phyloP scores from a whole-genome alignment of 495 filamentous ascomycete species.

The Niebla homalea region DNA sequence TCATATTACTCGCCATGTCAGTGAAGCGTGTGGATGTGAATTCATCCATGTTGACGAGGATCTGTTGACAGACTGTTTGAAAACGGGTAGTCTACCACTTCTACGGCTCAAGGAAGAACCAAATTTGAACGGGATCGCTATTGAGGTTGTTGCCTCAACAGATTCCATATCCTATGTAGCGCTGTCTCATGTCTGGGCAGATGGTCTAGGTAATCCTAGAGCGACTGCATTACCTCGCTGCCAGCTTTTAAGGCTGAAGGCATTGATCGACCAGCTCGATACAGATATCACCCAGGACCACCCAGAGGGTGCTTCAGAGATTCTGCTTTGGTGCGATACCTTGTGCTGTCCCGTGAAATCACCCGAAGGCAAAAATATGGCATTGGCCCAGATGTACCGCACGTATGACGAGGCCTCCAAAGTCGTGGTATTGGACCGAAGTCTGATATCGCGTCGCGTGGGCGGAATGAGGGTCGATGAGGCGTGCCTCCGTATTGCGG shows the following conservation, averaged over 20 bases:
- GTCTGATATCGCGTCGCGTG: neutral
- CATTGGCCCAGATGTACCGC: slow-evolving; percentile 8
- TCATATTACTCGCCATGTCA: neutral
- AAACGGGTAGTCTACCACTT: slow-evolving; percentile 3
- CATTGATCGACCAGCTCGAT: slow-evolving; percentile 3
- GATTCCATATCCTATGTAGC: slow-evolving; percentile 12
- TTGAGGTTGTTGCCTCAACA: slow-evolving; percentile 8
- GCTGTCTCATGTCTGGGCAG: slow-evolving; percentile 15
- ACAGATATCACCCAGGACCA: neutral
- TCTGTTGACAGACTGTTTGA: slow-evolving; percentile 3
- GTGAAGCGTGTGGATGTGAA: slow-evolving; percentile 3
- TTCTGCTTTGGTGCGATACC: slow-evolving; percentile 9
- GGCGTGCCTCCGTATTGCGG: slow-evolving; percentile 7
- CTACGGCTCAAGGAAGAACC: neutral
- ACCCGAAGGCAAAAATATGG: slow-evolving; percentile 2
- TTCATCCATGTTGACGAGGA: slow-evolving; percentile 4
- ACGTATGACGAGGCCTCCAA: slow-evolving; percentile 5
- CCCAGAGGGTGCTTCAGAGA: neutral
- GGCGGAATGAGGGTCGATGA: slow-evolving; percentile 7
- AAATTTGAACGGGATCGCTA: neutral
- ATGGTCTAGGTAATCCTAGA: slow-evolving; percentile 14
- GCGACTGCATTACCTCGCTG: slow-evolving; percentile 11
- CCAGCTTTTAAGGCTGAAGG: slow-evolving; percentile 9
- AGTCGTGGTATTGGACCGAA: slow-evolving; percentile 6
- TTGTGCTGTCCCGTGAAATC: slow-evolving; percentile 8